Evolutionary conservation across 2,329 filamentous ascomycete species (phyloP), one percentile per base, ranked within the genome.

Genomic region (Clonostachys byssicola): DNA sequence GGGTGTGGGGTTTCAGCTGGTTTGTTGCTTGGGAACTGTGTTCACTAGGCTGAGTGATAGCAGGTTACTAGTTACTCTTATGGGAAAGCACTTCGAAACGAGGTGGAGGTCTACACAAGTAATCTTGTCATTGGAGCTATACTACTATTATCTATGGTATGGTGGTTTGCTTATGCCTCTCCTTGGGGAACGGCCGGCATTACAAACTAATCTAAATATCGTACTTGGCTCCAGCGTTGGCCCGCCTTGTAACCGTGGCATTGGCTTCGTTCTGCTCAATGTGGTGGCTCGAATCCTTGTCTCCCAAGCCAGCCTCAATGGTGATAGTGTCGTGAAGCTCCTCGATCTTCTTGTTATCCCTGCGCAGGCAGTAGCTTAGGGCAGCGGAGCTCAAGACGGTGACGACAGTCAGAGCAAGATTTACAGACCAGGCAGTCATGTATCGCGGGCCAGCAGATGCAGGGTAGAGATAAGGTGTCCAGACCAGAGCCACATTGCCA

Each of bases 381-480:
- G 44, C 49, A 30, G 58, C 46, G 2, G 52, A 52, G 33, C 57
- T 58, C 5, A 49, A 50, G 23, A 59, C 50, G 7, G 55, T 56
- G 41, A 62, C 52, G 2, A 48, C 46, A 12, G 50, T 51, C 46
- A 57, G 42, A 2, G 46, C 53, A 17, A 56, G 41, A 52, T 54
- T 50, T 3, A 51, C 54, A 17, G 44, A 50, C 56, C 55, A 54
- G 6, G 54, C 54, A n/a, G 50, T 51, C 23, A 49, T 49, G 46
- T 58, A 59, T 39, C 54, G 50, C 5, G 56, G 56, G 2, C 55
- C 56, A 4, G 48, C 52, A 34, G 48, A 54, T 14, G 41, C 40
- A 4, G 55, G 56, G 14, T 58, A 59, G 4, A 59, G 49, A 20
- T 59, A 59, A 3, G 57, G 56, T 2, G 56, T 57, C 54, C 56